Conservation (phyloP, 2,329 filamentous ascomycete species). For the Fusarium miscanthi region DNA sequence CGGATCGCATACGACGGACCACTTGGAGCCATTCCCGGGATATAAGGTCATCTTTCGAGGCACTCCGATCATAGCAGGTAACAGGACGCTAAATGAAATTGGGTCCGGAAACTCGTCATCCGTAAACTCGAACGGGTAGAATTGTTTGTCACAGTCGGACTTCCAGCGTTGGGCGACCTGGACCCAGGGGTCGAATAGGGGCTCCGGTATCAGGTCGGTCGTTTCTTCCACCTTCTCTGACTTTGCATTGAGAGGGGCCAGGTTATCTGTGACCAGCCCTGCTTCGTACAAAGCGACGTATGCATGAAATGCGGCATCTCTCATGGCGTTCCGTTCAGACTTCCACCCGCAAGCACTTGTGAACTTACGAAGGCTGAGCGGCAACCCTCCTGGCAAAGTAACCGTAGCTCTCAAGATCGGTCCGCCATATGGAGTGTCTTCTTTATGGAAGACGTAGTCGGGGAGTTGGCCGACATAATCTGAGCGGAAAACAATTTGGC, state of each 20-base stretch:
- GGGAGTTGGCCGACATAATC: slow-evolving; percentile 74
- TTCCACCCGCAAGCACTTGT: slow-evolving; percentile 63
- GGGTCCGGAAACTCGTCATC: slow-evolving; percentile 47
- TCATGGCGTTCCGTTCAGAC: slow-evolving; percentile 77
- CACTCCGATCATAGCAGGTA: slow-evolving; percentile 57
- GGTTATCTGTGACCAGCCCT: slow-evolving; percentile 79
- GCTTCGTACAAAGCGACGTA: slow-evolving; percentile 76
- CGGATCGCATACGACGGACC: slow-evolving; percentile 46
- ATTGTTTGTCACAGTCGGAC: slow-evolving; percentile 26
- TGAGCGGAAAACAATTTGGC: slow-evolving; percentile 66
- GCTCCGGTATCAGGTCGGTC: slow-evolving; percentile 51
- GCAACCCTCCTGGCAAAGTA: slow-evolving; percentile 75
- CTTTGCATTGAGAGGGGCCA: slow-evolving; percentile 72
- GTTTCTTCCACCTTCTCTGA: slow-evolving; percentile 53
- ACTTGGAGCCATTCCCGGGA: slow-evolving; percentile 51
- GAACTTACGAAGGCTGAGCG: slow-evolving; percentile 52
- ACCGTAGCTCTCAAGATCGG: slow-evolving; percentile 68
- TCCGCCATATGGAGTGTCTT: slow-evolving; percentile 33
- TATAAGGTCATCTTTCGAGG: slow-evolving; percentile 54
- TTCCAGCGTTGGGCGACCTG: slow-evolving; percentile 58
- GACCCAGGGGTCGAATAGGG: slow-evolving; percentile 60
- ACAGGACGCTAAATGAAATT: slow-evolving; percentile 53
- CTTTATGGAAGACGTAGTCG: slow-evolving; percentile 68
- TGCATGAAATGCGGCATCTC: slow-evolving; percentile 86
- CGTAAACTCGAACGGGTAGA: slow-evolving; percentile 49